Base-by-base conservation (phyloP, 495 filamentous ascomycete genomes). In the Lasiosphaeria hispida region DNA sequence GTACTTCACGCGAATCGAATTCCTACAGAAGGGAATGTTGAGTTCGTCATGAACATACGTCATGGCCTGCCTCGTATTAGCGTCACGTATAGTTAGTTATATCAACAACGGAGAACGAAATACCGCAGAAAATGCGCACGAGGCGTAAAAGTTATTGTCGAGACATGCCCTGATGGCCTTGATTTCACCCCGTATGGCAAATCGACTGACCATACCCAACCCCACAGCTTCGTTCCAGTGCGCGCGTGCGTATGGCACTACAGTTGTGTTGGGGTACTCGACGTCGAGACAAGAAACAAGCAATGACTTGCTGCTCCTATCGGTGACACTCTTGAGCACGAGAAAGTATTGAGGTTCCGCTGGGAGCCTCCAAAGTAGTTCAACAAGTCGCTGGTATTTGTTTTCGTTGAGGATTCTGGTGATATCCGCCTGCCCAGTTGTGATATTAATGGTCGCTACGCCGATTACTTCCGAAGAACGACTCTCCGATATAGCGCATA, bases 401-500 rank as follows among this genome's bases (percentile, higher is more conserved):
- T 52, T 91, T 64, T 97, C 91, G 68, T 90, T 95, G 10, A 97
- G 74, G 38, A 94, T 85, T 11, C 54, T 50, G 15, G 40, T 36
- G 1, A 70, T 40, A 1, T 67, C 57, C 0, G 87, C 88, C 69
- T 94, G 89, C 35, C 75, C 87, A 10, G 89, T 91, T 41, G 86
- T 87, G 8, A 95, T 74, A 69, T 97, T 96, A 64, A 98, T 77
- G 59, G 93, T 90, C 13, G 94, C 90, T 48, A 98, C 77, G 7
- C 93, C 95, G 19, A 70, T 53, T 19, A 97, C 87, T n/a, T 85
- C 90, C 14, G 89, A 89, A 48, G 90, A 88, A 88, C 87, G 48
- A 87, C 91, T 63, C 72, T 99, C 94, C 59, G 87, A 89, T 54
- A 97, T 75, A n/a, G 94, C 92, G 66, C 93, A 97, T 42, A 97